Base-by-base conservation (phyloP, 192 early-diverging fungal genomes). In the Coemansia sp. region DNA sequence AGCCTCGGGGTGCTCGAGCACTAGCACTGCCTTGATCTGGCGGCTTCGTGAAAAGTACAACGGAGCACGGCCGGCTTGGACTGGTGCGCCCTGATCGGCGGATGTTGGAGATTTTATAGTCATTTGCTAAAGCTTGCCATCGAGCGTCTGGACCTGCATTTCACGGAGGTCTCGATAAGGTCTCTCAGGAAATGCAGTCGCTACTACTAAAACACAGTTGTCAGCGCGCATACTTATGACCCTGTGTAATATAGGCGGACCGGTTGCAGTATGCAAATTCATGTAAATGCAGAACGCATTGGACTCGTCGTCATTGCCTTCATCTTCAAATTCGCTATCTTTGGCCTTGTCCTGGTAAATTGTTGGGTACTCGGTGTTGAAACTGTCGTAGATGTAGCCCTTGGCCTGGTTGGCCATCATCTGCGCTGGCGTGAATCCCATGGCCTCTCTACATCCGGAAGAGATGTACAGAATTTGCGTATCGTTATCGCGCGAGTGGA, bases 391-490 rank as follows among this genome's bases (percentile, higher is more conserved):
- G 7, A 78, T 78, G 47, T 69, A 78, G n/a, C 72, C 67, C 20
- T 59, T 64, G 8, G 71, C 76, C 9, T 56, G 42, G 14, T 59
- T 57, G 4, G 50, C 44, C 21, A 73, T 49, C 46, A 78, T 56
- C 15, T 72, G 31, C 14, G 57, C 66, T n/a, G 76, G 76, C 6
- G 71, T 69, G 31, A 66, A 73, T 2, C 71, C 76, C 52, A 72
- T 54, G 11, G 66, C 53, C 36, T 78, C 66, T 20, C 71, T 70
- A 40, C 66, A 65, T 3, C 76, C 76, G 1, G 76, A 78, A 4
- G 76, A 78, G 11, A 78, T 78, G 57, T 78, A 78, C 34, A 78
- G 67, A 19, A 78, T 53, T 21, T 72, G 70, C 1, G 71, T 72
- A 23, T 52, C 53, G 21, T 51, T 59, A 42, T 78, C 71, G 2